phyloP scores from a whole-genome alignment of 768 basidiomycete species.

The Suillus weaverae region DNA sequence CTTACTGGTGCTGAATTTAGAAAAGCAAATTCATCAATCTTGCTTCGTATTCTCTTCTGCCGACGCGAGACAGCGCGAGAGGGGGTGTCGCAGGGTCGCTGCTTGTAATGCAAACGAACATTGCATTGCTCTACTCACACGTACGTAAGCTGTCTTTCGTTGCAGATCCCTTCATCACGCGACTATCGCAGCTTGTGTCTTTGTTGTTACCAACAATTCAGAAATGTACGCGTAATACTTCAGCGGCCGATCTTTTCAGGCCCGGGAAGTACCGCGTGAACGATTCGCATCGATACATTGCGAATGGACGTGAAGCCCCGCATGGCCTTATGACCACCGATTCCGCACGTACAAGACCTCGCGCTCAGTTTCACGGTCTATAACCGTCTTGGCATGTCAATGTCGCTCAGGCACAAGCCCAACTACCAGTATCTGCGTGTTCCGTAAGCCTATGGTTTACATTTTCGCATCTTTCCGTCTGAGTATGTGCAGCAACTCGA shows the following conservation, averaged over 20 bases:
- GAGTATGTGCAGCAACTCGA: background rate
- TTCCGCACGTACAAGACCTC: background rate
- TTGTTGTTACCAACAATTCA: constrained; percentile 14
- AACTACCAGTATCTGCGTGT: background rate
- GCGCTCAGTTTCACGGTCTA: background rate
- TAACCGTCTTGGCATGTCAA: constrained; percentile 2
- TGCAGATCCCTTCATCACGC: too few species aligned
- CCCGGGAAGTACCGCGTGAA: background rate
- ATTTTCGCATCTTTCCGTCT: background rate
- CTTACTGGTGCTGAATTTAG: background rate
- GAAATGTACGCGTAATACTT: constrained; percentile 1
- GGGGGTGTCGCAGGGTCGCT: background rate
- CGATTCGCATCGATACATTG: background rate
- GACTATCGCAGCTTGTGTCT: too few species aligned
- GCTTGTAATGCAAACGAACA: background rate
- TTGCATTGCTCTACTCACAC: background rate
- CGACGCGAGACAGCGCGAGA: background rate
- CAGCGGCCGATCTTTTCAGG: constrained; percentile 6
- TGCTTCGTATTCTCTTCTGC: background rate
- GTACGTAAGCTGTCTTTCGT: too few species aligned
- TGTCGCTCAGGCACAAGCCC: background rate
- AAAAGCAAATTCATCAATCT: background rate
- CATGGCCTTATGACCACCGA: background rate
- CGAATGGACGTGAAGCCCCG: background rate
- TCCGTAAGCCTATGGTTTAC: background rate